Conservation (phyloP, 371 early-diverging fungal genomes). For the Nosema muscidifuracis region DNA sequence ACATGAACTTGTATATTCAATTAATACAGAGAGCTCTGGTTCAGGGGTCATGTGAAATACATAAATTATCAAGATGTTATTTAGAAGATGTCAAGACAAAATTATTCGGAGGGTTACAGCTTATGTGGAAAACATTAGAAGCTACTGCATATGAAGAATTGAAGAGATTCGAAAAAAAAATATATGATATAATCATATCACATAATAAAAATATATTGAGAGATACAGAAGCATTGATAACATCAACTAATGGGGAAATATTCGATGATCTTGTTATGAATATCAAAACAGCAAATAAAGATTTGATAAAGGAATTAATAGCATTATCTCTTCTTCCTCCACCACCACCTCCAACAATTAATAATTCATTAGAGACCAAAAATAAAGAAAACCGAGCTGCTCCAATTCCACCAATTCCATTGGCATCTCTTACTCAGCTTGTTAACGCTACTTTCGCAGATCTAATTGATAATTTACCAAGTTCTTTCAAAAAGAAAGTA, state of each 20-base stretch:
- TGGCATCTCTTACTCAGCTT: background rate
- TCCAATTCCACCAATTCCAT: background rate
- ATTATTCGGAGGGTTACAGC: background rate
- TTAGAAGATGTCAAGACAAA: background rate
- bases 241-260: background rate
- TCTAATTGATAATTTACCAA: background rate
- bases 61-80: background rate
- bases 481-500: background rate
- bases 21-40: background rate
- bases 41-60: background rate
- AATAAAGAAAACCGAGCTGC: no score
- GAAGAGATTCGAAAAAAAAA: background rate
- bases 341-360: background rate
- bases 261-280: background rate
- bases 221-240: slow-evolving; percentile 1
- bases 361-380: background rate
- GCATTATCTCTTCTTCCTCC: background rate
- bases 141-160: background rate
- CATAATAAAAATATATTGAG: slow-evolving; percentile 1
- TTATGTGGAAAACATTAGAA: background rate
- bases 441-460: background rate
- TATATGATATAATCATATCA: background rate
- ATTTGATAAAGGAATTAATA: background rate
- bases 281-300: background rate
- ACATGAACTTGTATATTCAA: no score